Percentiles rank a stretch among this genome's conserved stretches.
Conservation (phyloP, 495 filamentous ascomycete genomes). For the Oidiodendron maius region DNA sequence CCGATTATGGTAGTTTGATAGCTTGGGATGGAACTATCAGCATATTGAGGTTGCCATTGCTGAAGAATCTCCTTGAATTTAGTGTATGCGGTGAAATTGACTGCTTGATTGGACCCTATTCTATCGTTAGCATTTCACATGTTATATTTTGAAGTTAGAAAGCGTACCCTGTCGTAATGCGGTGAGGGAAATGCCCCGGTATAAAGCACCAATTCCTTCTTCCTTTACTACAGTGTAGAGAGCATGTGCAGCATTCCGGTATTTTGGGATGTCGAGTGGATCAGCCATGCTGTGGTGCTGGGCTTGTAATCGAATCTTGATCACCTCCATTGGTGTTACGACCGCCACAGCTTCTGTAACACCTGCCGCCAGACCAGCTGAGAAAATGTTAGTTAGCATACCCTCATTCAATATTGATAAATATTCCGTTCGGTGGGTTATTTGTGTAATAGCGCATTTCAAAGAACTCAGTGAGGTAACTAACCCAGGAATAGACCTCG, state of each 20-base stretch:
- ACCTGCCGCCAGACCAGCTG: constrained; percentile 85
- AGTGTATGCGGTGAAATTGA: constrained; percentile 98
- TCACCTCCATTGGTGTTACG: constrained; percentile 97
- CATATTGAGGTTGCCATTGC: constrained; percentile 55
- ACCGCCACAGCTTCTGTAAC: constrained; percentile 94
- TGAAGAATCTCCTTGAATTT: constrained; percentile 81
- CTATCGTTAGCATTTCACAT: not conserved
- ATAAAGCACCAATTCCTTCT: constrained; percentile 81
- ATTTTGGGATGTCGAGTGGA: constrained; percentile 86
- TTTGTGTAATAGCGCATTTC: too few species aligned
- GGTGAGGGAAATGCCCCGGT: constrained; percentile 88
- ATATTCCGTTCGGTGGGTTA: too few species aligned
- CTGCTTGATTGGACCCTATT: constrained; percentile 76
- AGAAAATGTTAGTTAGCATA: not conserved
- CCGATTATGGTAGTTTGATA: constrained; percentile 92
- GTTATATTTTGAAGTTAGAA: too few species aligned
- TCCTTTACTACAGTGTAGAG: constrained; percentile 87
- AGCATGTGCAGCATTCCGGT: constrained; percentile 95
- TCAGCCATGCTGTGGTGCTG: constrained; percentile 94
- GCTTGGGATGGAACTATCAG: constrained; percentile 58
- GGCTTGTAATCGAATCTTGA: constrained; percentile 96
- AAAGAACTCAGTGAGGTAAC: too few species aligned
- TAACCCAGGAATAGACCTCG: constrained; percentile 75
- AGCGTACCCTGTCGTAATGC: constrained; percentile 74
- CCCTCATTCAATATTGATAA: not conserved